Conservation (phyloP, 345 rosid species). For the Eutrema japonicum region DNA sequence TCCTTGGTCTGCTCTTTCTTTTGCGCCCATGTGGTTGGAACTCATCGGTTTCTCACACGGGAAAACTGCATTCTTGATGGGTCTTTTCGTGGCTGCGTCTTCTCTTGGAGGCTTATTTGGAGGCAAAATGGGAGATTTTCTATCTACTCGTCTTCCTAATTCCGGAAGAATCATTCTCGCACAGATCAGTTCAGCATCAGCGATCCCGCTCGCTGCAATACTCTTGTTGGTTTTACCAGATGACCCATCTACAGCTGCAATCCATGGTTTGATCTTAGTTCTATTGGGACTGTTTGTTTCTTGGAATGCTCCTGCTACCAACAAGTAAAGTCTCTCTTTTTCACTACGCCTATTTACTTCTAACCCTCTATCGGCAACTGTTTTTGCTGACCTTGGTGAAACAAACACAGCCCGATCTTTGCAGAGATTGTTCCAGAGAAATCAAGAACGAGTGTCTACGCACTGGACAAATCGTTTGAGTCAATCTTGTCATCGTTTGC, state of each 20-base stretch:
- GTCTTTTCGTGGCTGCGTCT: slow-evolving; percentile 63
- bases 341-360: neutral
- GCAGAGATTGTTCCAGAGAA: slow-evolving; percentile 92
- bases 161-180: slow-evolving; percentile 85
- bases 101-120: slow-evolving; percentile 93
- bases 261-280: slow-evolving; percentile 62
- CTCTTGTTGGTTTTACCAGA: slow-evolving; percentile 73
- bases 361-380: neutral
- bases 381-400: slow-evolving; percentile 19
- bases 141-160: slow-evolving; percentile 66
- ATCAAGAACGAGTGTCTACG: slow-evolving; percentile 79
- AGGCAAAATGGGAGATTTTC: slow-evolving; percentile 80
- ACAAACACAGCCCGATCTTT: slow-evolving; percentile 72
- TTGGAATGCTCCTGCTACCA: slow-evolving; percentile 93
- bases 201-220: slow-evolving; percentile 82
- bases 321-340: slow-evolving; percentile 60
- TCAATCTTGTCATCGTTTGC: slow-evolving; percentile 83
- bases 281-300: slow-evolving; percentile 70
- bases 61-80: slow-evolving; percentile 66
- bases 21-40: slow-evolving; percentile 93
- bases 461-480: slow-evolving; percentile 80
- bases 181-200: slow-evolving; percentile 88
- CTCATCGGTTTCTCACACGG: slow-evolving; percentile 82
- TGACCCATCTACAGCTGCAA: slow-evolving; percentile 65
- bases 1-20: slow-evolving; percentile 94